phyloP scores from a whole-genome alignment of 139 green algal genomes.

The Picochlorum sp. region DNA sequence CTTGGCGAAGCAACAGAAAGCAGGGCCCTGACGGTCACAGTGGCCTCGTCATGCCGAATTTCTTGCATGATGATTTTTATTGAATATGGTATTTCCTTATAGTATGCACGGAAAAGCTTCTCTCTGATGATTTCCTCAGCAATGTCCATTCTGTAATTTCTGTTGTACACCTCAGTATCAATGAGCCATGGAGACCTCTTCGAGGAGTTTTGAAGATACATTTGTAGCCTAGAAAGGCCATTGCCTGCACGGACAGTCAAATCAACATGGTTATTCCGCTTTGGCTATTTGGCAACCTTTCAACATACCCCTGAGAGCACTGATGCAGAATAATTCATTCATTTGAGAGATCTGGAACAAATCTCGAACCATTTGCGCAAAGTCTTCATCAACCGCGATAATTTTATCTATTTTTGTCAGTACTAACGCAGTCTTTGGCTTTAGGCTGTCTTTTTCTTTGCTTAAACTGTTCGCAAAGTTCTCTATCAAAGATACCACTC shows the following conservation, averaged over 20 bases:
- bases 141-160: slow-evolving; percentile 17
- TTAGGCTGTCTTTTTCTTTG: neutral
- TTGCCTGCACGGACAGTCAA: slow-evolving; percentile 19
- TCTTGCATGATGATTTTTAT: neutral
- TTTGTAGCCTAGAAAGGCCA: slow-evolving; percentile 17
- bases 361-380: slow-evolving; percentile 13
- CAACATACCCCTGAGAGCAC: slow-evolving; percentile 19
- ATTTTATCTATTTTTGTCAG: slow-evolving; percentile 52
- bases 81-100: slow-evolving; percentile 35
- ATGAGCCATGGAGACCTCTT: too few relatives aligned
- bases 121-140: slow-evolving; percentile 40
- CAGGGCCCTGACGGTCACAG: neutral
- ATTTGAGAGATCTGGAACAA: slow-evolving; percentile 7
- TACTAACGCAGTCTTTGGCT: slow-evolving; percentile 26
- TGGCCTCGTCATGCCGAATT: neutral
- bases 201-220: too few relatives aligned
- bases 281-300: slow-evolving; percentile 6
- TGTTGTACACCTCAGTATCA: too few relatives aligned
- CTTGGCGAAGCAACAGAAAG: slow-evolving; percentile 24
- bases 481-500: slow-evolving; percentile 23
- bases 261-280: slow-evolving; percentile 13
- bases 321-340: slow-evolving; percentile 24
- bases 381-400: neutral
- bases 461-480: neutral
- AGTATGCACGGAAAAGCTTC: slow-evolving; percentile 38